phyloP scores from a whole-genome alignment of 257 asterid genomes.

The Rauvolfia tetraphylla region DNA sequence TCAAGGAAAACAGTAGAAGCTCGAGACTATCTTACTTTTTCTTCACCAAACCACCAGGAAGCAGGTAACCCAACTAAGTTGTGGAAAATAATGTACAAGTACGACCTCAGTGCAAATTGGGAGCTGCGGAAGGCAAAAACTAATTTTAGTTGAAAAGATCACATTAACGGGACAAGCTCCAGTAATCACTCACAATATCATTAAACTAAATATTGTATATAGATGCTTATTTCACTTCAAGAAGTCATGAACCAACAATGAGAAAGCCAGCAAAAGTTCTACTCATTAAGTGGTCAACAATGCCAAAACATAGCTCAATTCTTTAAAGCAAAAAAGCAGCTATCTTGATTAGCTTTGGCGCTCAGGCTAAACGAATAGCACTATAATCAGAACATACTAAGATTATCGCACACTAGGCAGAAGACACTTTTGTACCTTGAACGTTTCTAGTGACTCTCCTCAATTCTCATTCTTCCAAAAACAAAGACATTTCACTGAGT shows the following conservation, averaged over 20 bases:
- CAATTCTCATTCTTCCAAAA: background rate
- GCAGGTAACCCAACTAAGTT: slow-evolving; percentile 84
- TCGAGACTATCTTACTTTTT: slow-evolving; percentile 51
- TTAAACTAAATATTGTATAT: background rate
- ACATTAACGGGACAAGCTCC: slow-evolving; percentile 5
- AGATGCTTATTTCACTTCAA: background rate
- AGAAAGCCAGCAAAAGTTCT: background rate
- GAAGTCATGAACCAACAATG: background rate
- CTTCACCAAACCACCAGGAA: slow-evolving; percentile 88
- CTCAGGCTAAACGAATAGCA: background rate
- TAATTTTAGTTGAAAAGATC: slow-evolving; percentile 17
- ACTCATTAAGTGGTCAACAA: background rate
- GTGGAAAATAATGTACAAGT: slow-evolving; percentile 77
- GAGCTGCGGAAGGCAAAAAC: slow-evolving; percentile 54
- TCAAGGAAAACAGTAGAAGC: slow-evolving; percentile 2
- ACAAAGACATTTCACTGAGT: background rate
- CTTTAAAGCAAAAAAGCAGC: background rate
- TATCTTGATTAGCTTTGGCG: background rate
- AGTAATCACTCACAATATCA: background rate
- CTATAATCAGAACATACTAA: background rate
- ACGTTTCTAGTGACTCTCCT: background rate
- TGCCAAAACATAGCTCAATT: background rate
- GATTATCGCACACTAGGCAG: background rate
- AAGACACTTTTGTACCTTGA: background rate
- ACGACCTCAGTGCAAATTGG: slow-evolving; percentile 81